Evolutionary conservation across 306 rosid genomes (phyloP).

Genomic region (Sophora flavescens): DNA sequence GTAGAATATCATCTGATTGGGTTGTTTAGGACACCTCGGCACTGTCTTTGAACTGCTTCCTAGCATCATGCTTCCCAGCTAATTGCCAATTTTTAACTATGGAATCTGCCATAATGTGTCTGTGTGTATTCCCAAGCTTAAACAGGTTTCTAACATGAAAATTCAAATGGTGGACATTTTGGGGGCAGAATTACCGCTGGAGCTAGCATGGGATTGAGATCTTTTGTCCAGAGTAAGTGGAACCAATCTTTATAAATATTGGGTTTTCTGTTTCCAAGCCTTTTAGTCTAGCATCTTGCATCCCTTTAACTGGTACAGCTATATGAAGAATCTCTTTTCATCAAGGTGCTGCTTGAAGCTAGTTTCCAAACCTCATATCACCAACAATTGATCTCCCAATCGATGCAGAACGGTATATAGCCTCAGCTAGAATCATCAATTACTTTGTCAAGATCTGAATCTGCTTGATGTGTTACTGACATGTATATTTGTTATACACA

Average conservation of each 20-base stretch:
- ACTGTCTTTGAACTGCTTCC: conserved; percentile 42
- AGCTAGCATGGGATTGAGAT: not conserved
- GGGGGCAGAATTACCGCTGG: not conserved
- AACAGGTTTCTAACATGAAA: not conserved
- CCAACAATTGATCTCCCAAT: no score
- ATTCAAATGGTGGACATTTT: not conserved
- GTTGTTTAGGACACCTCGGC: conserved; percentile 31
- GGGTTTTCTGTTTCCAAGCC: not conserved
- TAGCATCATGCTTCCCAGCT: conserved; percentile 44
- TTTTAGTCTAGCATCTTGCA: not conserved
- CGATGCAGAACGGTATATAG: no score
- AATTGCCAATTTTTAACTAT: conserved; percentile 4
- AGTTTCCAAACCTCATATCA: not conserved
- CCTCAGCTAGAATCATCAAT: no score
- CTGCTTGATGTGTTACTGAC: no score
- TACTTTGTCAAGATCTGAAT: no score
- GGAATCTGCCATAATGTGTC: conserved; percentile 35
- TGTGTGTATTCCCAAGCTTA: not conserved
- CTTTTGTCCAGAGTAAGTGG: not conserved
- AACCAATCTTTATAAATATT: not conserved
- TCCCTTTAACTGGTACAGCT: not conserved
- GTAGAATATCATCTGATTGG: conserved; percentile 35
- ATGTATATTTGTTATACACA: no score
- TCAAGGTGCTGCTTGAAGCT: not conserved
- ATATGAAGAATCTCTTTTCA: not conserved